Evolutionary conservation across 257 asterid species (phyloP), one percentile per base, ranked within the genome.

Genomic region (Dorcoceras hygrometricum): DNA sequence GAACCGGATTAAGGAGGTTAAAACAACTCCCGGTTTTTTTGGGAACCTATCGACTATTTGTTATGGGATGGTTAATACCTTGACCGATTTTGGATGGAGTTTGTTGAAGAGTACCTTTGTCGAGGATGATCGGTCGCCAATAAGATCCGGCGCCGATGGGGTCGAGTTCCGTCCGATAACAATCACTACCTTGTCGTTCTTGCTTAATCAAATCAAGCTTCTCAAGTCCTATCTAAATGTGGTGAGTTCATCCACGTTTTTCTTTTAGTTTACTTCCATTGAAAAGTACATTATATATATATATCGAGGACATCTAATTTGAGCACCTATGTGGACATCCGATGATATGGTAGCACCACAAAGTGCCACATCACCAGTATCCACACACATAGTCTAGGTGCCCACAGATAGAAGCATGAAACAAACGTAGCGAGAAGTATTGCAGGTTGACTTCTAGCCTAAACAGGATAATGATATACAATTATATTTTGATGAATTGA

Each of bases 71-170:
- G 6, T 76, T 0, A 75, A 83, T 59, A 87, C 89, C 0, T 23
- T 73, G 0, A 43, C 63, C 0, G 96, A 89, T 66, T 87, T 89
- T 22, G 95, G 84, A 20, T 85, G 86, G 90, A 79, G 86, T 23
- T 16, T 84, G 26, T 36, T 89, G 80, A 89, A 80, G 76, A 83
- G 89, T n/a, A 76, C 75, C 10, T 63, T 77, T 19, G 26, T 82
- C 2, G 77, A 73, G 60, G 96, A 87, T 51, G 87, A 79, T 36
- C 58, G 28, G 72, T 71, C 88, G 1, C 86, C 91, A 9, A 74
- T 89, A 9, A 68, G 90, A 55, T 89, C 96, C 2, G 96, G 93
- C 0, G 87, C 57, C 4, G 84, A 74, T 0, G 95, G 95, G 0
- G 82, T 83, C 8, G 95, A 85, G 72, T 83, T 85, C 36, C 80